Conservation (phyloP, 441 rosid genomes). For the Jatropha podagrica region DNA sequence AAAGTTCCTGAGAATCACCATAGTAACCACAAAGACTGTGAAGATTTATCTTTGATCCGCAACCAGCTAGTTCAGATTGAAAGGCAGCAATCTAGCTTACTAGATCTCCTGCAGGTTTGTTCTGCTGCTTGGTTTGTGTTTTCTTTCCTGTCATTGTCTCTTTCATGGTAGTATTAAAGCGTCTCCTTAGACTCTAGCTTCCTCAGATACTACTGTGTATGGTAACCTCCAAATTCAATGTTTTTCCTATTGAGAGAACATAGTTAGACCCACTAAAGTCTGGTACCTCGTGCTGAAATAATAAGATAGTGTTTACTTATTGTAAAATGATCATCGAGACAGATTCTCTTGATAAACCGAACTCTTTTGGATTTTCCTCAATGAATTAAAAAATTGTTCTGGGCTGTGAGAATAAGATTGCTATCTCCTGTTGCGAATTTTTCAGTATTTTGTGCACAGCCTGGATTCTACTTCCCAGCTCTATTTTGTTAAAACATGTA, state of each 20-base stretch:
- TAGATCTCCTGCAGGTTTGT: conserved; percentile 90
- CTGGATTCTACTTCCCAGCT: neutral
- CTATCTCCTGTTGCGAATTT: too few species aligned
- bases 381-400: too few species aligned
- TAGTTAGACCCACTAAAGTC: neutral
- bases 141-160: neutral
- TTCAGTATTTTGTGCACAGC: too few species aligned
- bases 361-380: too few species aligned
- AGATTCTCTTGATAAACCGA: neutral
- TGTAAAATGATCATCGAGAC: neutral
- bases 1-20: conserved; percentile 52
- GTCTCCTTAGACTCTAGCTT: too few species aligned
- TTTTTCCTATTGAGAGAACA: neutral
- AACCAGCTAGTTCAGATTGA: conserved; percentile 87
- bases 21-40: conserved; percentile 57
- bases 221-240: conserved; percentile 11
- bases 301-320: neutral
- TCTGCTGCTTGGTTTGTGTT: conserved; percentile 20
- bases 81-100: conserved; percentile 82
- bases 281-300: neutral
- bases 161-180: neutral
- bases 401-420: too few species aligned
- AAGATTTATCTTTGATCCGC: conserved; percentile 75
- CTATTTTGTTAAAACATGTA: neutral
- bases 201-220: neutral